Base-by-base conservation (phyloP, 129 eudicot species). In the Cynara cardunculus region DNA sequence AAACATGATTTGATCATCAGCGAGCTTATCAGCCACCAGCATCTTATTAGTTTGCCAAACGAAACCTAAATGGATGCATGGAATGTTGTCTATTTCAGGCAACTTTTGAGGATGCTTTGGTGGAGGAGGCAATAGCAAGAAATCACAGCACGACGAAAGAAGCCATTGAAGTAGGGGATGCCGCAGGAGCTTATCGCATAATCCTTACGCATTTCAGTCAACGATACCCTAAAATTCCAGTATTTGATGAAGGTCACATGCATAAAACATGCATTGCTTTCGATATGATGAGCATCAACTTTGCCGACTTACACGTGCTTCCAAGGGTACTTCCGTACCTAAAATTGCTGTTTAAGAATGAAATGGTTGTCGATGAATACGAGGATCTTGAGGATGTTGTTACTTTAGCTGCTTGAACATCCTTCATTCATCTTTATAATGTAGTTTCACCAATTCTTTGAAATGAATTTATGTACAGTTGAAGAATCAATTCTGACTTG, bases 171-270 rank as follows among this genome's bases (percentile, higher is more conserved):
- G 93, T 87, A 2, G 97, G 99, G 65, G 90, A 90, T 25, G 69
- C 87, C 27, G 96, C 96, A 4, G 97, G 94, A 19, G 99, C 82
- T 3, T 92, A 90, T 71, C 91, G 97, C 5, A 85, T 90, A 24
- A 88, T 95, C 12, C 97, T 95, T 4, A 92, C 99, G 4, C 99
- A 92, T 85, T 95, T 95, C 93, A 95, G 99, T 81, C 99, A 95
- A 49, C 77, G 99, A 80, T 92, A 95, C 78, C 97, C 99, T 0
- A 95, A 95, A 72, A 92, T 95, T 72, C 99, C 97, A 25, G 91
- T 92, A 27, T 89, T 95, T 64, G 94, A 90, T 21, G 87, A 92
- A 84, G 53, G 78, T 39, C 89, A 90, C 82, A 86, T 80, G 94
- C 96, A 90, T 74, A 94, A 94, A 11, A 92, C 97, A 3, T 88